Evolutionary conservation across 202 grass and related monocot species (phyloP).

Genomic region (Eragrostis tef): DNA sequence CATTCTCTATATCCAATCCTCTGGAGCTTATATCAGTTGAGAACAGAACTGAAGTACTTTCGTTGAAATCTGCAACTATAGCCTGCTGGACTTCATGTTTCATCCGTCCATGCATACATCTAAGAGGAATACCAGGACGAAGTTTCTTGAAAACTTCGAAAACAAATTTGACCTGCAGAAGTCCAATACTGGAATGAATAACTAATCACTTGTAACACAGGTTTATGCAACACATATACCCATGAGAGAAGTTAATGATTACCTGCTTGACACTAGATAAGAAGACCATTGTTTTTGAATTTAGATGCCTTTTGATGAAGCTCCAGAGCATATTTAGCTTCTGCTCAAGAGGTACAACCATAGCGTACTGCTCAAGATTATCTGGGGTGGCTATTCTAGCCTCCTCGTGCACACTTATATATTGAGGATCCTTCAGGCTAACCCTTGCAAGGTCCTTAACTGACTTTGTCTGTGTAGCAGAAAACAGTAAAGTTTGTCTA

Average conservation of each 20-base stretch:
- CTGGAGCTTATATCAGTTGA: slow-evolving; percentile 84
- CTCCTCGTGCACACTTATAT: slow-evolving; percentile 84
- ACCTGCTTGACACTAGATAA: slow-evolving; percentile 93
- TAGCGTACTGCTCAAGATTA: slow-evolving; percentile 69
- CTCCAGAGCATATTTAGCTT: slow-evolving; percentile 94
- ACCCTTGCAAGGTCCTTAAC: slow-evolving; percentile 92
- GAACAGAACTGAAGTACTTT: slow-evolving; percentile 82
- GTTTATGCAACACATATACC: slow-evolving; percentile 1
- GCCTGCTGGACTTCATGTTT: slow-evolving; percentile 61
- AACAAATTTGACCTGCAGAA: slow-evolving; percentile 88
- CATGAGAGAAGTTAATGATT: slow-evolving; percentile 33
- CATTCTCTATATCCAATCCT: slow-evolving; percentile 83
- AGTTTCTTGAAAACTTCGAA: slow-evolving; percentile 90
- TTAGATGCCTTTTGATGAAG: slow-evolving; percentile 85
- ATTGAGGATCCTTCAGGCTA: slow-evolving; percentile 86
- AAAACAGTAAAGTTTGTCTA: slow-evolving; percentile 91
- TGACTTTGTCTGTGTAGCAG: slow-evolving; percentile 90
- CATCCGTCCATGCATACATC: slow-evolving; percentile 90
- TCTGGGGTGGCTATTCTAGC: slow-evolving; percentile 75
- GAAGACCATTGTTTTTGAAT: slow-evolving; percentile 82
- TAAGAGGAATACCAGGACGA: slow-evolving; percentile 89
- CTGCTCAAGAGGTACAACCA: slow-evolving; percentile 84
- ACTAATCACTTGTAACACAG: slow-evolving; percentile 10
- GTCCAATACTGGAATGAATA: slow-evolving; percentile 19
- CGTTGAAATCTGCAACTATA: slow-evolving; percentile 69